Conservation (phyloP, 2,329 filamentous ascomycete species). For the Pseudocercospora macadamiae region DNA sequence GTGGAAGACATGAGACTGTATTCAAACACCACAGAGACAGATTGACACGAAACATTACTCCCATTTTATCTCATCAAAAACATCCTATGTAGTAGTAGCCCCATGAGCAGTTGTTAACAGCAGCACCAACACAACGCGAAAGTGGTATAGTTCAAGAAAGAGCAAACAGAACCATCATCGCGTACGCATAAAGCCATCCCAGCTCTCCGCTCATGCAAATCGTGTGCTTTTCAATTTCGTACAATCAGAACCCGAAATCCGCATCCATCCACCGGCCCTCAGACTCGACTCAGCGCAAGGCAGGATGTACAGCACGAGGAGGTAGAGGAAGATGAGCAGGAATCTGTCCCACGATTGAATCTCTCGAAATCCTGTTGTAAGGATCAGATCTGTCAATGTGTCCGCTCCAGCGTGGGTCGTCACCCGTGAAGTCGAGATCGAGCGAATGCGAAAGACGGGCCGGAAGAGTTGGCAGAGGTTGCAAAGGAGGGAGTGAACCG, state of each 20-base stretch:
- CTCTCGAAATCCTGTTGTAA: neutral
- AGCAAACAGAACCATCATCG: slow-evolving; percentile 2
- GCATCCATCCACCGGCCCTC: neutral
- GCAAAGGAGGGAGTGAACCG: neutral
- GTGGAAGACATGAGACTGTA: no score
- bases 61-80: neutral
- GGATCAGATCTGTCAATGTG: neutral
- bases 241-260: neutral
- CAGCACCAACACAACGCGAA: neutral
- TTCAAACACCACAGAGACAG: no score
- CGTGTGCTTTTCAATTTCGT: neutral
- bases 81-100: neutral
- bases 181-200: neutral
- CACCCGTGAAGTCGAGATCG: neutral
- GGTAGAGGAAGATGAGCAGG: neutral
- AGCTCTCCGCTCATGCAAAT: slow-evolving; percentile 1
- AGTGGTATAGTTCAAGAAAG: slow-evolving; percentile 5
- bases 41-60: neutral
- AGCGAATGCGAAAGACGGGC: neutral
- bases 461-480: neutral
- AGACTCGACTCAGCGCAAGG: neutral
- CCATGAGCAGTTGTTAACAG: neutral
- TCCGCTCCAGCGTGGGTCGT: slow-evolving; percentile 2
- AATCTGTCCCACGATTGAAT: neutral
- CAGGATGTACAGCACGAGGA: no score